These are phyloP conservation scores for Suhomyces canberraensis DNA, from an alignment of 805 yeast genomes.

Conservation along the genomic window DNA sequence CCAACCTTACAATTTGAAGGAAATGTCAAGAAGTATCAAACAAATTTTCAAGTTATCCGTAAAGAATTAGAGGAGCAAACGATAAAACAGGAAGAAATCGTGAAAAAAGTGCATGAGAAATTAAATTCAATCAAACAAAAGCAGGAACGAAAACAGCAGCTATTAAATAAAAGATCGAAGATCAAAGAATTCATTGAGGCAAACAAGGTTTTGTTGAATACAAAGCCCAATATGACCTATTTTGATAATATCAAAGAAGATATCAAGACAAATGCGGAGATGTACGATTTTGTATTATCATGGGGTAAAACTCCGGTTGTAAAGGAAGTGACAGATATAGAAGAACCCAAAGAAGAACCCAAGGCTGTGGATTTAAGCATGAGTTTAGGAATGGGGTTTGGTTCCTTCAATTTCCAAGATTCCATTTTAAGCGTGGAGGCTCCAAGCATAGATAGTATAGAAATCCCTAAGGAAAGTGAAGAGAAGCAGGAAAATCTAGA, in stretches of 20 bases:
- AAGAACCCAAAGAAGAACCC: slow-evolving; percentile 1
- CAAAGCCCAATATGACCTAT: slow-evolving; percentile 11
- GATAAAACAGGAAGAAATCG: slow-evolving; percentile 16
- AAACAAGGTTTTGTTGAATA: slow-evolving; percentile 13
- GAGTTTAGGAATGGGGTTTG: slow-evolving; percentile 23
- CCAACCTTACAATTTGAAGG: slow-evolving; percentile 23
- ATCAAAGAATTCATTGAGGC: slow-evolving; percentile 3
- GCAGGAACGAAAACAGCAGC: slow-evolving; percentile 1
- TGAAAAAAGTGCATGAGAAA: slow-evolving; percentile 7
- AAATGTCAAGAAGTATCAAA: slow-evolving; percentile 21
- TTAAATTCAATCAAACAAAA: slow-evolving; percentile 2
- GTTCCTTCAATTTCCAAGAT: slow-evolving; percentile 3
- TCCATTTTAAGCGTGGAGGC: slow-evolving; percentile 1
- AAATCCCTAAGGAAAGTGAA: slow-evolving; percentile 2
- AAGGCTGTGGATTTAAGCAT: slow-evolving; percentile 3
- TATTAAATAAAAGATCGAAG: slow-evolving; percentile 1
- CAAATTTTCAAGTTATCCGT: slow-evolving; percentile 19
- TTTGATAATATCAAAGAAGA: slow-evolving; percentile 12
- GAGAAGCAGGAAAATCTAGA: slow-evolving; percentile 1
- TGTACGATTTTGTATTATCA: slow-evolving; percentile 8
- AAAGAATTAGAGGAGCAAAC: slow-evolving; percentile 26
- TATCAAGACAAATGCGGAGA: slow-evolving; percentile 10
- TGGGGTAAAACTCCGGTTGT: slow-evolving; percentile 23
- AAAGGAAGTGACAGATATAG: neutral
- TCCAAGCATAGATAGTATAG: too few relatives aligned